Evolutionary conservation across 352 stramenopile species (phyloP), one percentile per base, ranked within the genome.

Genomic region (Thalassiosira exigua): DNA sequence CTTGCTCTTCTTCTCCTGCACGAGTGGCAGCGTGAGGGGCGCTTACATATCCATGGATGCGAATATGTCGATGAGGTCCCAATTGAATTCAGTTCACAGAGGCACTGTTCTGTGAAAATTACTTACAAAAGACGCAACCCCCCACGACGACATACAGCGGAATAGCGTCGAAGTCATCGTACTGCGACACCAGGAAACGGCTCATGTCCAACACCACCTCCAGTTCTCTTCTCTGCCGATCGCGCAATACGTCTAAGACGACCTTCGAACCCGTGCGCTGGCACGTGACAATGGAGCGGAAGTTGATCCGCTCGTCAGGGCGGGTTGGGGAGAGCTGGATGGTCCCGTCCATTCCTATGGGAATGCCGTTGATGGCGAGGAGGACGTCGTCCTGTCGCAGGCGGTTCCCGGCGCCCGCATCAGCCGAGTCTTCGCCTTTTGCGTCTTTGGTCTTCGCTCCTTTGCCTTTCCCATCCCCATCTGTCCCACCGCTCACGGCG

Each of bases 101-200:
- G 42, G 4, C 24, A 48, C 56, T 27, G 3, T 21, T 27, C 26
- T 32, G 42, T 48, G 36, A 50, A 24, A n/a, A 21, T 3, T 24
- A 64, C 64, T 70, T 50, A 70, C 61, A 33, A 51, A 84, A 84
- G 2, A 84, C 76, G 54, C 69, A 84, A 19, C 76, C 76, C 7
- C 69, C 76, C 12, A 57, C 53, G 14, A 84, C 59, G 27, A 70
- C 64, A 36, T 84, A 84, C n/a, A 64, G 30, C 26, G 76, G 74
- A 7, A 7, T 14, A 7, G 14, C 36, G 50, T 84, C 76, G 53
- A 81, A 80, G 33, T 75, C 62, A 59, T 84, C 76, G 44, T 77
- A 78, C 22, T 75, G 33, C 19, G 71, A 44, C 11, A 78, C 74
- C 4, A 84, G 39, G 59, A 69, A 81, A 0, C 70, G 76, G 32